Percentiles rank a stretch among this genome's conserved stretches.
These are phyloP conservation scores for Ascochyta pisi DNA, from an alignment of 2,329 filamentous ascomycete species.

Conservation along the genomic window DNA sequence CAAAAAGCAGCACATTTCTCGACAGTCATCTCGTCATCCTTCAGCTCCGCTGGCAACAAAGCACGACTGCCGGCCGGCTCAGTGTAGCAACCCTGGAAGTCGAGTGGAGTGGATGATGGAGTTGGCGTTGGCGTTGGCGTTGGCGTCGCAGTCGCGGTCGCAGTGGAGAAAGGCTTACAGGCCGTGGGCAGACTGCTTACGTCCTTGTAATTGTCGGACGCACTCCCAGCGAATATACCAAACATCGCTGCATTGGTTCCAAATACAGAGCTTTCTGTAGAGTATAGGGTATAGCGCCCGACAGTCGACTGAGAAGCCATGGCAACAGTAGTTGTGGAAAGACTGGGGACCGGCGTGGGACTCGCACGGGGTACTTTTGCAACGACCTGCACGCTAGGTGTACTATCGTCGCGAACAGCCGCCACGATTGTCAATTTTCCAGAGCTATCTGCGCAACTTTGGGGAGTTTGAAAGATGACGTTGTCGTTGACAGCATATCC, in stretches of 20 bases:
- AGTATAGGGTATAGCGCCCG: conserved; percentile 36
- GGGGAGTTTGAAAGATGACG: conserved; percentile 62
- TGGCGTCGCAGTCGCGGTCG: conserved; percentile 1
- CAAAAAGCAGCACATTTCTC: conserved; percentile 33
- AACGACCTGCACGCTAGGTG: conserved; percentile 28
- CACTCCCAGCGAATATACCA: conserved; percentile 29
- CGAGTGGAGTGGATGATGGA: conserved; percentile 16
- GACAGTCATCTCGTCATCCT: conserved; percentile 26
- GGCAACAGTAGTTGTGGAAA: conserved; percentile 30
- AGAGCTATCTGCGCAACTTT: conserved; percentile 59
- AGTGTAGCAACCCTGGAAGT: conserved; percentile 34
- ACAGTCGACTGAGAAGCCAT: conserved; percentile 35
- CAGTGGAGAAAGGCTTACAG: conserved; percentile 23
- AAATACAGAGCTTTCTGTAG: conserved; percentile 26
- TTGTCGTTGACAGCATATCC: conserved; percentile 63
- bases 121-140: conserved; percentile 1
- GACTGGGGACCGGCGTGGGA: conserved; percentile 30
- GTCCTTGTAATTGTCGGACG: conserved; percentile 30
- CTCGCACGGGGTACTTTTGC: conserved; percentile 31
- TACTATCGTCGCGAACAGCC: conserved; percentile 28
- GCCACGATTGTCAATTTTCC: conserved; percentile 33
- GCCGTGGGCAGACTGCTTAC: conserved; percentile 19
- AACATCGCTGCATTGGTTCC: conserved; percentile 25
- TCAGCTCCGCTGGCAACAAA: conserved; percentile 18
- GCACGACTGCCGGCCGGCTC: conserved; percentile 25